Evolutionary conservation across 169 alveolate species (phyloP), one percentile per base, ranked within the genome.

Genomic region (Plasmodium relictum): DNA sequence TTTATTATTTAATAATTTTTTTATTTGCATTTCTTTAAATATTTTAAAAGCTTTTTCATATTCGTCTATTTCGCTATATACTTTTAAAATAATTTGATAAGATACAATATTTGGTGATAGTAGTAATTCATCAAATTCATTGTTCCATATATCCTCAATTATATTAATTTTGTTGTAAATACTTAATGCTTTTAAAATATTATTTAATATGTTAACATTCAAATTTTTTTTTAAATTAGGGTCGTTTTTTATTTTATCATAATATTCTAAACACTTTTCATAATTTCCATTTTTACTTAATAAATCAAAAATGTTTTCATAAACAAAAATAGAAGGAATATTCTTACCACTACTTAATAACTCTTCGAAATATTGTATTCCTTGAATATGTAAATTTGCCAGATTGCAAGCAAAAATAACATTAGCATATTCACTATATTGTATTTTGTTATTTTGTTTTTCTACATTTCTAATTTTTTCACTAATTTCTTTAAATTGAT

Each of bases 1-100:
- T 54, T 66, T 83, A 3, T 66, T 69, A 18, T n/a, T 83, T 52
- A 83, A 56, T 22, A 83, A 22, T 62, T 83, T 83, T 68, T 83
- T 83, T 54, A 83, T 56, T 48, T 83, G 91, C 91, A 83, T 83
- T 62, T 83, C 91, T 83, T 83, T 83, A 69, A 83, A 83, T 44
- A 83, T 44, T 45, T 83, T 83, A 52, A 83, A 83, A 4, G 91
- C 73, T 37, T 83, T 83, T 69, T 83, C 86, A 83, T 83, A 83
- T 18, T 66, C 71, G 56, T 83, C 91, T 12, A 70, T 48, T 39
- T 68, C 44, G 44, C 86, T 56, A 22, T 83, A 83, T 0, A 45
- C 85, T n/a, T 83, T 66, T 48, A 83, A 56, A 59, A 83, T 31
- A 10, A 52, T 56, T 26, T 31, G 86, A 45, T 83, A 83, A 6